Conservation (phyloP, 1,284 basidiomycete species). For the Tylopilus microsporus region DNA sequence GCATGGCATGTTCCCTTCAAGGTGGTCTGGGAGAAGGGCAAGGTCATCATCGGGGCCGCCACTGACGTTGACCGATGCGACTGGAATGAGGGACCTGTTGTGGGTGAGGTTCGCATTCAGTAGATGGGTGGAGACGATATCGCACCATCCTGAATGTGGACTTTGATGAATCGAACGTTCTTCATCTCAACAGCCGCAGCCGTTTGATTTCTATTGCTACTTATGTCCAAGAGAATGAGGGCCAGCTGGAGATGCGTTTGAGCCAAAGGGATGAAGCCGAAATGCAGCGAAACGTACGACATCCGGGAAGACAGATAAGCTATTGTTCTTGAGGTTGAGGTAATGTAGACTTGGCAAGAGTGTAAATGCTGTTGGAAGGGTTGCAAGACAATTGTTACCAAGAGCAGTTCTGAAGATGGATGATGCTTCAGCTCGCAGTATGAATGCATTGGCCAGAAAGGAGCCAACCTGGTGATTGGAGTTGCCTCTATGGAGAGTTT, state of each 20-base stretch:
- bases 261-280: background rate
- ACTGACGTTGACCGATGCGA: conserved; percentile 44
- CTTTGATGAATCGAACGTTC: conserved; percentile 64
- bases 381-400: conserved; percentile 78
- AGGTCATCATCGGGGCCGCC: conserved; percentile 61
- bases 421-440: conserved; percentile 9
- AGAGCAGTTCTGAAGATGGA: conserved; percentile 67
- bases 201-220: conserved; percentile 83
- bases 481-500: conserved; percentile 33
- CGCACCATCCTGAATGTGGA: conserved; percentile 68
- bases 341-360: conserved; percentile 79
- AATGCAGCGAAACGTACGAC: conserved; percentile 56
- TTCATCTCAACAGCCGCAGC: conserved; percentile 48
- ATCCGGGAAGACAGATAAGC: conserved; percentile 78
- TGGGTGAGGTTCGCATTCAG: conserved; percentile 25
- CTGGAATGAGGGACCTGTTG: conserved; percentile 63
- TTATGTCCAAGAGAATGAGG: conserved; percentile 86
- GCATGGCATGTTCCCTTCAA: conserved; percentile 61
- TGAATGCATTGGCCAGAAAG: conserved; percentile 3
- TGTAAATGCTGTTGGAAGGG: conserved; percentile 77
- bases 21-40: conserved; percentile 46
- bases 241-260: conserved; percentile 57
- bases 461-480: conserved; percentile 54
- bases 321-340: conserved; percentile 89
- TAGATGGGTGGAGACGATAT: conserved; percentile 13